Base-by-base conservation (phyloP, 2,329 filamentous ascomycete genomes). In the Calcarisporium arbuscula region DNA sequence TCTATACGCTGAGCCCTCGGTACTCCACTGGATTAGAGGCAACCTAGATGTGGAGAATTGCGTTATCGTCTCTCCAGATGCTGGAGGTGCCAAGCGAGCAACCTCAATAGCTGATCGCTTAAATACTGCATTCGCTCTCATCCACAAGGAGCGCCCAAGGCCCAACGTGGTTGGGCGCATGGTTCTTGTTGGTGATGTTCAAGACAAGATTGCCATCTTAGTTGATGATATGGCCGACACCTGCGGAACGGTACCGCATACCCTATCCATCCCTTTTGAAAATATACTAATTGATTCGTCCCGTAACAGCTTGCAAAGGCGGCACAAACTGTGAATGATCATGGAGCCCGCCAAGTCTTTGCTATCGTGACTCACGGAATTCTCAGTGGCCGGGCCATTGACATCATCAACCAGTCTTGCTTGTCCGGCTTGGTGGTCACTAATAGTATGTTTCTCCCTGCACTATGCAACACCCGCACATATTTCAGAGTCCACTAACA, bases 211-310 rank as follows among this genome's bases (percentile, higher is more conserved):
- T 19, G 90, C 90, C 40, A 95, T 98, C 54, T 80, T 98, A 31
- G 90, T 98, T 34, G 90, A 96, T 58, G 90, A 96, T 58, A 95
- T 96, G 87, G 89, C 89, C 20, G 90, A 96, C 57, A 95, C 90
- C 5, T 95, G 89, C 59, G 88, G 88, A 47, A 95, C 87, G 25
- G 59, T 62, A 53, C 35, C 9, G 8, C 25, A 19, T 28, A 16
- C 19, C 29, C 6, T 10, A 21, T 8, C 5, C 5, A 8, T 32
- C n/a, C 17, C 25, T 15, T 7, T n/a, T 28, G 5, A 18, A 12
- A 10, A 10, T 14, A 3, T n/a, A n/a, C n/a, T n/a, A n/a, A n/a
- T n/a, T n/a, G n/a, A n/a, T n/a, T n/a, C n/a, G n/a, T 34, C 15
- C 18, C 19, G 26, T 7, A 12, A 31, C 28, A 62, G 59, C 68